These are phyloP conservation scores for Teunomyces panamensis DNA, from an alignment of 805 yeast genomes.

Conservation along the genomic window DNA sequence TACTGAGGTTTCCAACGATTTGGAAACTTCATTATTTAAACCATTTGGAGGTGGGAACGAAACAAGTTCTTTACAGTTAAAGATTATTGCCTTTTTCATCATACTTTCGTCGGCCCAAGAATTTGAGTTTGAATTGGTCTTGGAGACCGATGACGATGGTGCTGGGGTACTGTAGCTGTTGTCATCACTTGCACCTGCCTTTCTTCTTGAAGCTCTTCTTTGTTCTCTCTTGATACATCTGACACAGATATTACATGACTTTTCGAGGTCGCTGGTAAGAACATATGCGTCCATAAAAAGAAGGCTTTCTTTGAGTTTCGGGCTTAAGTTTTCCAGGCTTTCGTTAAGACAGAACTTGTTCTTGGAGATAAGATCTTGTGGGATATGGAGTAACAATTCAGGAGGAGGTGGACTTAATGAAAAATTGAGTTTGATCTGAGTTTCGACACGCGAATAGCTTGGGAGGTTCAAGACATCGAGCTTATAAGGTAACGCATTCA, in stretches of 20 bases:
- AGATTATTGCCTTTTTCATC: constrained; percentile 79
- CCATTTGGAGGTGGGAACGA: constrained; percentile 63
- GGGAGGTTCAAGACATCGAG: constrained; percentile 65
- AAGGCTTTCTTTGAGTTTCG: constrained; percentile 46
- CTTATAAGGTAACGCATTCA: constrained; percentile 44
- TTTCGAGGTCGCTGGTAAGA: constrained; percentile 50
- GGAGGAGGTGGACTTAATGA: constrained; percentile 73
- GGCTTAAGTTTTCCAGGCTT: constrained; percentile 43
- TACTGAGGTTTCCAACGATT: constrained; percentile 52
- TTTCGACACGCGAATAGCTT: constrained; percentile 84
- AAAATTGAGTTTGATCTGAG: constrained; percentile 81
- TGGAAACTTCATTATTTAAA: constrained; percentile 27
- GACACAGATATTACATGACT: constrained; percentile 71
- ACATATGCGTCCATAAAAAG: constrained; percentile 77
- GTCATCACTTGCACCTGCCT: constrained; percentile 47
- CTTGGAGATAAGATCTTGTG: constrained; percentile 84
- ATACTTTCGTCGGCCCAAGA: constrained; percentile 73
- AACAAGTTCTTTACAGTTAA: constrained; percentile 86
- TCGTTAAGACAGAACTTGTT: constrained; percentile 71
- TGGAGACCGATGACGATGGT: constrained; percentile 25
- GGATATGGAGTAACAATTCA: constrained; percentile 70
- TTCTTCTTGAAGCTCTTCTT: constrained; percentile 90
- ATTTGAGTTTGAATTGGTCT: constrained; percentile 62
- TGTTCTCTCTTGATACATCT: constrained; percentile 91
- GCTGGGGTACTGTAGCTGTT: constrained; percentile 6